Conservation (phyloP, 2,329 filamentous ascomycete genomes). For the Alternaria atra region DNA sequence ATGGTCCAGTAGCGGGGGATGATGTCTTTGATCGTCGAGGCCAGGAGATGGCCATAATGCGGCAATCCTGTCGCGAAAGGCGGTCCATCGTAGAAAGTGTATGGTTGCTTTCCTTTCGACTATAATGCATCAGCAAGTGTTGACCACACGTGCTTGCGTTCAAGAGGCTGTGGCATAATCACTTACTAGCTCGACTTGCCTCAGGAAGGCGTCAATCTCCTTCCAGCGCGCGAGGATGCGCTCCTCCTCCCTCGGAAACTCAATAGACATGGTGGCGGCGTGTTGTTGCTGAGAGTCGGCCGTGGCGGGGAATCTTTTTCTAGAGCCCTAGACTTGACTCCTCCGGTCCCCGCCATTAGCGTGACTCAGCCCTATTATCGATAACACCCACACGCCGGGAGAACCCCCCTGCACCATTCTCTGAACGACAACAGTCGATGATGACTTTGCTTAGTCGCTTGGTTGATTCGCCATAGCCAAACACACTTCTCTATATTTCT, state of each 20-base stretch:
- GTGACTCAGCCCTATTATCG: constrained; percentile 35
- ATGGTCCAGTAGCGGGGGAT: constrained; percentile 97
- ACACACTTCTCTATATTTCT: too few relatives aligned
- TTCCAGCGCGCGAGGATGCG: constrained; percentile 84
- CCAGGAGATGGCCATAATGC: constrained; percentile 80
- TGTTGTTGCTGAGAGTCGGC: constrained; percentile 26
- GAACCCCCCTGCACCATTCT: too few relatives aligned
- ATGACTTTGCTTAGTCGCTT: too few relatives aligned
- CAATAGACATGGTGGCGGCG: constrained; percentile 74
- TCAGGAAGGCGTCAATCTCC: constrained; percentile 89
- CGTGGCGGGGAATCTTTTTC: constrained; percentile 43
- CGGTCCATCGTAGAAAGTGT: constrained; percentile 88
- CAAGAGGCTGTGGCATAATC: neutral
- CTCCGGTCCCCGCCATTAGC: constrained; percentile 24
- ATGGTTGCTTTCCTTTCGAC: constrained; percentile 80
- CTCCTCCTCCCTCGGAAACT: constrained; percentile 93
- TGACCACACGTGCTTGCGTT: neutral
- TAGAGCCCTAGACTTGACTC: constrained; percentile 33
- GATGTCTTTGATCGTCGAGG: constrained; percentile 96
- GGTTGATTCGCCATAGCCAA: neutral
- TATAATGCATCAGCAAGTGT: constrained; percentile 20
- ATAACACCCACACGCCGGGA: constrained; percentile 15
- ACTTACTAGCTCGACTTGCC: constrained; percentile 76
- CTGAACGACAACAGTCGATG: neutral
- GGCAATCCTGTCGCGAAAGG: constrained; percentile 66